These are phyloP conservation scores for Chenopodium quinoa DNA, from an alignment of 148 eudicot genomes.

Conservation along the genomic window DNA sequence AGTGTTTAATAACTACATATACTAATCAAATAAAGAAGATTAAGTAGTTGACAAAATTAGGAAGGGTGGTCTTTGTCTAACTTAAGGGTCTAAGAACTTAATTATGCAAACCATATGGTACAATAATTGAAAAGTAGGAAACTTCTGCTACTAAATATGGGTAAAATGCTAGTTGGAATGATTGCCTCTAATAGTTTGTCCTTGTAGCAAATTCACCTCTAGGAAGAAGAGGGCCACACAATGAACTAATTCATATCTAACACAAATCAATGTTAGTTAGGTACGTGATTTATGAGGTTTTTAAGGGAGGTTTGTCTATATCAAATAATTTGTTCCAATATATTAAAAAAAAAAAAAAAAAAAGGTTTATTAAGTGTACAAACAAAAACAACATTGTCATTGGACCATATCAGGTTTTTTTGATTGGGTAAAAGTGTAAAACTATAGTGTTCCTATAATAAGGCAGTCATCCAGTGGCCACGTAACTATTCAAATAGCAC, in stretches of 20 bases:
- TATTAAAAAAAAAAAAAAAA: no score
- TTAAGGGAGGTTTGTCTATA: not conserved
- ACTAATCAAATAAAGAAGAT: not conserved
- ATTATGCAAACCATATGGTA: slow-evolving; percentile 21
- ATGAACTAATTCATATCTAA: not conserved
- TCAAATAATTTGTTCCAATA: not conserved
- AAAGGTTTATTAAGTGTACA: not conserved
- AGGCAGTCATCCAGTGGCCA: no score
- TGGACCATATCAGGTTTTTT: not conserved
- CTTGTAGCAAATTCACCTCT: not conserved
- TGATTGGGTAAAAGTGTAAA: not conserved
- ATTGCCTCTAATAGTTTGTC: slow-evolving; percentile 18
- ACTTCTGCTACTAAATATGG: slow-evolving; percentile 21
- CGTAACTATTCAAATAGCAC: no score
- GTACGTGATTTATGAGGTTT: not conserved
- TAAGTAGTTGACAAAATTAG: slow-evolving; percentile 11
- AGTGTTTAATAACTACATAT: not conserved
- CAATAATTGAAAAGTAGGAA: slow-evolving; percentile 28
- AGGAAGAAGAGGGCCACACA: not conserved
- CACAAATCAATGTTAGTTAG: slow-evolving; percentile 5
- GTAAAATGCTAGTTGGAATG: slow-evolving; percentile 22
- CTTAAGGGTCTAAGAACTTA: slow-evolving; percentile 19
- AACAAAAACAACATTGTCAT: not conserved
- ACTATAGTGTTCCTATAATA: not conserved
- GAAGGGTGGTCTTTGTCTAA: not conserved